Conservation (phyloP, 1,284 basidiomycete species). For the Waitea zeae region DNA sequence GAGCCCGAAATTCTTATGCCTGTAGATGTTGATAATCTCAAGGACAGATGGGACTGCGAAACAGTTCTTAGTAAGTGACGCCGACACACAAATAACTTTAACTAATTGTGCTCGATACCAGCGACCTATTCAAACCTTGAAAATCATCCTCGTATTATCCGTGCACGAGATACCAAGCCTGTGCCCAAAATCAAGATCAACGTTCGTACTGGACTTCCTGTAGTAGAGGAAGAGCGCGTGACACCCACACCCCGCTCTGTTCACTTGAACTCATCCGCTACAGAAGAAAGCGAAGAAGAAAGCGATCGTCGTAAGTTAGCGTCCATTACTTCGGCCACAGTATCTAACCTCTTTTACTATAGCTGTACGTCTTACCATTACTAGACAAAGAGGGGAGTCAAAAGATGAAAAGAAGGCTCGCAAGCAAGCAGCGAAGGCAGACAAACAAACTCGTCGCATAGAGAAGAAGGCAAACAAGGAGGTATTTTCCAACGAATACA, state of each 20-base stretch:
- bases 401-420: conserved; percentile 78
- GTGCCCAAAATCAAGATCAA: conserved; percentile 55
- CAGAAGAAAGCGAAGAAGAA: conserved; percentile 19
- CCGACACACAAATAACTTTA: not conserved
- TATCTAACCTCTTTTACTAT: not conserved
- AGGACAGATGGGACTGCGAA: conserved; percentile 88
- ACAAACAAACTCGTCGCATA: conserved; percentile 54
- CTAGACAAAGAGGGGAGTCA: conserved; percentile 65
- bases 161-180: conserved; percentile 34
- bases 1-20: conserved; percentile 35
- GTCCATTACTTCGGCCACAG: not conserved
- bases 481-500: conserved; percentile 59
- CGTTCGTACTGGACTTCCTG: conserved; percentile 60
- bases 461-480: conserved; percentile 76
- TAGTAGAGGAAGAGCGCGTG: conserved; percentile 16
- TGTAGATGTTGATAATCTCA: conserved; percentile 41
- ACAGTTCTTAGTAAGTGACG: conserved; percentile 68
- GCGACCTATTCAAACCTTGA: conserved; percentile 92
- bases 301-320: conserved; percentile 9
- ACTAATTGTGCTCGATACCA: conserved; percentile 14
- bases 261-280: not conserved
- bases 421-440: conserved; percentile 77
- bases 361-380: conserved; percentile 29
- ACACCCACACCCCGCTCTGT: not conserved
- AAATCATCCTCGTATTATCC: conserved; percentile 82